Conservation (phyloP, 306 rosid genomes). For the Psophocarpus tetragonolobus region DNA sequence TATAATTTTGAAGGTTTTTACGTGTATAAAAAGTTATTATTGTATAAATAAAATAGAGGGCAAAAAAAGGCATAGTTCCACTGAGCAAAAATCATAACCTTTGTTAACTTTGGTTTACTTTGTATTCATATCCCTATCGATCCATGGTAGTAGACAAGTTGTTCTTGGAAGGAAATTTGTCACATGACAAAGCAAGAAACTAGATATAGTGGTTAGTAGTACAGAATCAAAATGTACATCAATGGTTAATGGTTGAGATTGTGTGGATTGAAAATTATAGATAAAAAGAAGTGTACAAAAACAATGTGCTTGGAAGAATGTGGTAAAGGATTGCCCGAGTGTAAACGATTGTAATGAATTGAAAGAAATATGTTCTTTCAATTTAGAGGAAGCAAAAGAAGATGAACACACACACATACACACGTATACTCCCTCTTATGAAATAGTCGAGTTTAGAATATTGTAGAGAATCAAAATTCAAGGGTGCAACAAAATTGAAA, state of each 20-base stretch:
- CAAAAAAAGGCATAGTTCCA: slow-evolving; percentile 60
- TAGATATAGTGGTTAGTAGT: background rate
- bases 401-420: too few relatives aligned
- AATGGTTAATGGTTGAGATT: background rate
- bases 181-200: background rate
- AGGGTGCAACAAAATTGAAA: too few relatives aligned
- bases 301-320: too few relatives aligned
- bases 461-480: too few relatives aligned
- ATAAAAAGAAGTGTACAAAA: background rate
- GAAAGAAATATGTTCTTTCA: too few relatives aligned
- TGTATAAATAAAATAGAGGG: slow-evolving; percentile 37
- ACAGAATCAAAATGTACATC: background rate
- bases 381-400: too few relatives aligned
- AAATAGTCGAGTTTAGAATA: too few relatives aligned
- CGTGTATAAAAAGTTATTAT: background rate
- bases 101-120: slow-evolving; percentile 41
- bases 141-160: slow-evolving; percentile 61
- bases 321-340: too few relatives aligned
- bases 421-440: too few relatives aligned
- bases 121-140: slow-evolving; percentile 69
- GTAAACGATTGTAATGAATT: too few relatives aligned
- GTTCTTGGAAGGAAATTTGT: slow-evolving; percentile 29
- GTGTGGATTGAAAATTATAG: background rate
- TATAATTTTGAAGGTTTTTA: slow-evolving; percentile 32
- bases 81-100: slow-evolving; percentile 58